phyloP scores from a whole-genome alignment of 495 filamentous ascomycete species.

The Zalerion maritima region DNA sequence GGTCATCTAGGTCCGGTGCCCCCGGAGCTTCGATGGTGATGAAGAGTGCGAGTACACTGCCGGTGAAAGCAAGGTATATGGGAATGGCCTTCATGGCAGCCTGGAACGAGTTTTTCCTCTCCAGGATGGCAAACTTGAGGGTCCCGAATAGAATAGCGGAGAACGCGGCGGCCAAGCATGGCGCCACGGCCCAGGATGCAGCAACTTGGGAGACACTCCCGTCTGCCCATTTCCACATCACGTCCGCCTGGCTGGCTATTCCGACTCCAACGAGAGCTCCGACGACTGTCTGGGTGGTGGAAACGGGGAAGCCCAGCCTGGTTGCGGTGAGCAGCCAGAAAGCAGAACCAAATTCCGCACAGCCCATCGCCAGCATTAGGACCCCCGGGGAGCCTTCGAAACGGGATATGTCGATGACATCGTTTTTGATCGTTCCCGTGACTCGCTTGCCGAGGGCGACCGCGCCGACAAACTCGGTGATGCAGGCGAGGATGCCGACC shows the following conservation, averaged over 20 bases:
- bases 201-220: slow-evolving; percentile 32
- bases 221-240: slow-evolving; percentile 27
- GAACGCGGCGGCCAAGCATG: slow-evolving; percentile 41
- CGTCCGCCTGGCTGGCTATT: slow-evolving; percentile 19
- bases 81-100: slow-evolving; percentile 44
- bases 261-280: slow-evolving; percentile 29
- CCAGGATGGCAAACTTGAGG: slow-evolving; percentile 43
- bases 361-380: slow-evolving; percentile 33
- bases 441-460: slow-evolving; percentile 32
- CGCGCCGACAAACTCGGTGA: slow-evolving; percentile 34
- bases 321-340: slow-evolving; percentile 25
- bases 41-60: slow-evolving; percentile 41
- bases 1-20: slow-evolving; percentile 37
- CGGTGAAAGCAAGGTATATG: slow-evolving; percentile 44
- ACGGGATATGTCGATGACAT: slow-evolving; percentile 27
- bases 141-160: slow-evolving; percentile 44
- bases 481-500: slow-evolving; percentile 34
- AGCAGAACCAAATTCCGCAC: slow-evolving; percentile 31
- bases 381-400: slow-evolving; percentile 27
- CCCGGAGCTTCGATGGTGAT: slow-evolving; percentile 54
- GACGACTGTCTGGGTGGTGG: slow-evolving; percentile 30
- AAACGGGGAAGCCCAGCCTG: slow-evolving; percentile 20
- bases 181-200: slow-evolving; percentile 42
- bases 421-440: slow-evolving; percentile 35
- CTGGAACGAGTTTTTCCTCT: slow-evolving; percentile 39